Evolutionary conservation across 768 basidiomycete species (phyloP), one percentile per base, ranked within the genome.

Genomic region (Chalciporus chontae): DNA sequence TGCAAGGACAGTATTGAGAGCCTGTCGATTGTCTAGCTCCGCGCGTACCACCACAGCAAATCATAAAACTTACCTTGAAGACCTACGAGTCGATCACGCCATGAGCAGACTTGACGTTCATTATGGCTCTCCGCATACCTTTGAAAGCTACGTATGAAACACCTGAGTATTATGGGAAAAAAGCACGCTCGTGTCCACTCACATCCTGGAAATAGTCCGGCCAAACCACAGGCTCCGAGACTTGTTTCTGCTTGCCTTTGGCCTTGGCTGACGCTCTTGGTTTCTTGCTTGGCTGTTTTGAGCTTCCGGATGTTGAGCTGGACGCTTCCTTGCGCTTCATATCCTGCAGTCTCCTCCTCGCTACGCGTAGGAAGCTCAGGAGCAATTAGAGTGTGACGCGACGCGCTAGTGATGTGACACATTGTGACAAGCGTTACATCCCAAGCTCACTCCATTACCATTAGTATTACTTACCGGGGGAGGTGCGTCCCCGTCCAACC

Each of bases 1-100:
- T 0, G 87, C 91, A 36, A 94, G 77, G 4, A 95, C 89, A 13
- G 91, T 90, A 58, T 94, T 94, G 41, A 94, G 71, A 9, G 91
- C 89, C 89, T 94, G 44, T 5, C 49, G 15, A 10, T 32, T 19
- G 24, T 15, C 15, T 45, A 9, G 32, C 15, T 38, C 13, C 45
- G 27, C n/a, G 5, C 15, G 34, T 31, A 44, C 41, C 21, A 7
- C 19, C 14, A 0, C 45, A 23, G 43, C 13, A 2, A 24, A 18
- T 15, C 15, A 36, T 31, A 19, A 38, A 41, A 43, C 63, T 47
- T 54, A 72, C 74, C 69, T 78, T 73, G 65, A 71, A 74, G 19
- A 80, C 69, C 73, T 80, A 45, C 51, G 42, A 26, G 31, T 19
- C 8, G 4, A 40, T 9, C 26, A 21, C 10, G 27, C 13, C 19